Percentiles rank a stretch among this genome's conserved stretches.
These are phyloP conservation scores for Kuraishia piskuri DNA, from an alignment of 805 yeast genomes.

Conservation along the genomic window DNA sequence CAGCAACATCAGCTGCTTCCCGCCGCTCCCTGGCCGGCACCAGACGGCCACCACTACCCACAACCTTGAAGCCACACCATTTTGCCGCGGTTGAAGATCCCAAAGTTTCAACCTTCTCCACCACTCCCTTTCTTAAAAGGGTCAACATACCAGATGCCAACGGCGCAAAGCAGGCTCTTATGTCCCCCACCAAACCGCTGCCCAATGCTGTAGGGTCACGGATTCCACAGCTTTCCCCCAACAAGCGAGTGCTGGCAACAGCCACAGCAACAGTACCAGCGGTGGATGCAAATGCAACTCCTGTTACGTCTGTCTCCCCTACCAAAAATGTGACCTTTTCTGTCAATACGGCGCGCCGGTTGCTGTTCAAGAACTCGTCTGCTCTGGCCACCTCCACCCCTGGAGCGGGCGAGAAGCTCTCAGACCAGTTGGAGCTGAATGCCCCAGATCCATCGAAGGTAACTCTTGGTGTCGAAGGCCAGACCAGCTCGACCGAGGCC, in stretches of 20 bases:
- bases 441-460: neutral
- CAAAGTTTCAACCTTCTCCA: slow-evolving; percentile 8
- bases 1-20: neutral
- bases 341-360: neutral
- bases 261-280: neutral
- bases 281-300: neutral
- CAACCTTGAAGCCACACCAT: neutral
- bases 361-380: neutral
- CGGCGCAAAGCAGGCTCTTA: neutral
- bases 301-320: neutral
- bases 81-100: neutral
- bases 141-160: slow-evolving; percentile 2
- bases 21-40: neutral
- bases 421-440: neutral
- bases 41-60: neutral
- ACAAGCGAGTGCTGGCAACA: slow-evolving; percentile 3
- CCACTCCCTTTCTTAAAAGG: slow-evolving; percentile 14
- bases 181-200: slow-evolving; percentile 1
- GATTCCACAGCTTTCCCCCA: slow-evolving; percentile 3
- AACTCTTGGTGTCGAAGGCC: neutral
- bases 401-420: slow-evolving; percentile 3
- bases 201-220: slow-evolving; percentile 3
- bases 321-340: neutral
- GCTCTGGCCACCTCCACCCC: slow-evolving; percentile 7
- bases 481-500: neutral